Conservation (phyloP, 2,329 filamentous ascomycete genomes). For the Ceratocystis variospora region DNA sequence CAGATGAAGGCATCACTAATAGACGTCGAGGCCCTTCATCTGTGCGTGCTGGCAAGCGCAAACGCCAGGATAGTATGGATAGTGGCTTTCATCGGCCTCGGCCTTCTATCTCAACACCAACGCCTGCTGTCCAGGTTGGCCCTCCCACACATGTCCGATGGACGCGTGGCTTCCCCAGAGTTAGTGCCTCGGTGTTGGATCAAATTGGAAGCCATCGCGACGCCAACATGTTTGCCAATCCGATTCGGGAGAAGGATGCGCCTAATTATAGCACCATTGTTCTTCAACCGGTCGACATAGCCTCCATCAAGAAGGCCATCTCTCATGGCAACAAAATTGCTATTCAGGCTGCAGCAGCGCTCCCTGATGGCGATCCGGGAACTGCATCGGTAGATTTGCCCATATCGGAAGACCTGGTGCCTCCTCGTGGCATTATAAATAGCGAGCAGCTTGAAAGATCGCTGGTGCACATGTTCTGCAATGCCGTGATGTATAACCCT, state of each 20-base stretch:
- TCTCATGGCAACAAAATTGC: conserved; percentile 57
- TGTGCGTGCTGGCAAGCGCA: conserved; percentile 32
- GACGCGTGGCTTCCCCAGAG: conserved; percentile 61
- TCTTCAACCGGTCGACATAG: conserved; percentile 61
- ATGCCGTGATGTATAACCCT: conserved; percentile 96
- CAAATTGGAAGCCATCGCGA: conserved; percentile 64
- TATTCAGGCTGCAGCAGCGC: conserved; percentile 43
- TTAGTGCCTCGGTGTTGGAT: conserved; percentile 58
- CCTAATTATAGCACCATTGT: conserved; percentile 64
- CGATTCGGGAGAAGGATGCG: conserved; percentile 59
- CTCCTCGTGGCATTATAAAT: conserved; percentile 84
- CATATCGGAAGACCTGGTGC: conserved; percentile 61
- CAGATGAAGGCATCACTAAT: conserved; percentile 38
- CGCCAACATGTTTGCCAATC: conserved; percentile 66
- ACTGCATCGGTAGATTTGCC: conserved; percentile 49
- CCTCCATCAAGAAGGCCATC: conserved; percentile 62
- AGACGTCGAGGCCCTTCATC: conserved; percentile 29
- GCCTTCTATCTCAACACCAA: conserved; percentile 27
- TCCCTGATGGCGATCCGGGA: conserved; percentile 44
- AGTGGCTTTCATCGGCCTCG: conserved; percentile 29
- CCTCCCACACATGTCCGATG: conserved; percentile 58
- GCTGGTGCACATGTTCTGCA: conserved; percentile 91
- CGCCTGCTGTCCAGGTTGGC: conserved; percentile 23
- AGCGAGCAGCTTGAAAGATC: conserved; percentile 85
- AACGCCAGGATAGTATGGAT: conserved; percentile 39